Base-by-base conservation (phyloP, 139 green algal species). In the Chlamydomonas applanata region DNA sequence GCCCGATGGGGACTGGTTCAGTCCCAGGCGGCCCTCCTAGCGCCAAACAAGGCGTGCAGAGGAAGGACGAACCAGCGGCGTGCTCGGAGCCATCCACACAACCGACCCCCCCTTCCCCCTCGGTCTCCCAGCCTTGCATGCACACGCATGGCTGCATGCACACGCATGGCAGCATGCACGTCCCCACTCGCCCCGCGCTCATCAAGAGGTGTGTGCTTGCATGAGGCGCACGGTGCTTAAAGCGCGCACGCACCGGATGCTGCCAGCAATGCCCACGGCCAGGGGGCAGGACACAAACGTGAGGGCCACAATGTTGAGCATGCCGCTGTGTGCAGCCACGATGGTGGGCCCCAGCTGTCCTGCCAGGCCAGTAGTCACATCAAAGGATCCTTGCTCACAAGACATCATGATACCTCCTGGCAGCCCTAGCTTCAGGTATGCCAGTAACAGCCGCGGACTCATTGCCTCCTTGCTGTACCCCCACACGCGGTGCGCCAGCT, bases 311-410 rank as follows among this genome's bases (percentile, higher is more conserved):
- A 84, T 40, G 36, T 53, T 69, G 25, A 88, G 49, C 62, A 79
- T 73, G 29, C 69, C 77, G 14, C 61, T 64, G 54, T 86, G 81
- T 3, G 81, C 76, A n/a, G 77, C 76, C 17, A 72, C 75, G 17
- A 44, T 32, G 11, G 65, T 54, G 13, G 81, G 36, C 4, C 81
- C 81, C 44, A 86, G 76, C 4, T 54, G 76, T 4, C 76, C 81
- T 1, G 81, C 81, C 24, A 83, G 56, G 3, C 49, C 73, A 20
- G 76, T 83, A 25, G 73, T 79, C 44, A 86, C 44, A 73, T 86
- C 81, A 49, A 86, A 86, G 63, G 60, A 65, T 29, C 62, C 70
- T 3, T 71, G 71, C 76, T 79, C 74, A 27, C 70, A 79, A 14
- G 74, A 54, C 65, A 79, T 71, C 74, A 79, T 79, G n/a, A 79